Percentiles rank a stretch among this genome's conserved stretches.
Conservation (phyloP, 306 rosid species). For the Bauhinia variegata region DNA sequence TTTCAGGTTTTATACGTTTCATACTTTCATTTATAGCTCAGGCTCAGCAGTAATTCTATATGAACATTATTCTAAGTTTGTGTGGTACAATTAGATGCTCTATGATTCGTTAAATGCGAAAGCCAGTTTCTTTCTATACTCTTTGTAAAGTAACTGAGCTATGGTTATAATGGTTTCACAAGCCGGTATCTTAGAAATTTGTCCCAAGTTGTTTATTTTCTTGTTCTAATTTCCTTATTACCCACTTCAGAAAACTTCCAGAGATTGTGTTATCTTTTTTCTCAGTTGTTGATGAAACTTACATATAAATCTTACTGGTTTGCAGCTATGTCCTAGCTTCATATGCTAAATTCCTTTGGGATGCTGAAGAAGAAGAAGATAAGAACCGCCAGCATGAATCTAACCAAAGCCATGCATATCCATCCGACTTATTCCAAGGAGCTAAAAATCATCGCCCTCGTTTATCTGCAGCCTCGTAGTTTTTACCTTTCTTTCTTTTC, state of each 20-base stretch:
- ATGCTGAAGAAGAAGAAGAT: conserved; percentile 57
- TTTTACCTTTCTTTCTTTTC: too few relatives aligned
- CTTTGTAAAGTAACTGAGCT: not conserved
- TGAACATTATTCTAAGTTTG: too few relatives aligned
- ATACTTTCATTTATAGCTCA: not conserved
- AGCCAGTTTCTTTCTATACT: not conserved
- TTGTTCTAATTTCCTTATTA: too few relatives aligned
- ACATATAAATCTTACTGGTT: conserved; percentile 7
- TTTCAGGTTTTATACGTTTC: conserved; percentile 1
- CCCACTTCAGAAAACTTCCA: too few relatives aligned
- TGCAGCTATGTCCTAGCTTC: conserved; percentile 78
- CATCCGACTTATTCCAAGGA: conserved; percentile 46
- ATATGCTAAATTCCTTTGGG: conserved; percentile 86
- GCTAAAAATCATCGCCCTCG: conserved; percentile 44
- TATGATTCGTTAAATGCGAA: too few relatives aligned
- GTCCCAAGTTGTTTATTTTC: too few relatives aligned
- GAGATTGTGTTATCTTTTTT: conserved; percentile 1
- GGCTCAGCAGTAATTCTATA: not conserved
- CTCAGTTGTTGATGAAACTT: conserved; percentile 25
- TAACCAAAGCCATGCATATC: conserved; percentile 33
- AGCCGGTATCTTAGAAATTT: too few relatives aligned
- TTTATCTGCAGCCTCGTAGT: conserved; percentile 57
- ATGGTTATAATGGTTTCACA: conserved; percentile 1
- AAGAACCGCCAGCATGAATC: conserved; percentile 31
- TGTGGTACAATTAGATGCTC: too few relatives aligned